These are phyloP conservation scores for Scleroderma citrinum DNA, from an alignment of 768 basidiomycete species.

Conservation along the genomic window DNA sequence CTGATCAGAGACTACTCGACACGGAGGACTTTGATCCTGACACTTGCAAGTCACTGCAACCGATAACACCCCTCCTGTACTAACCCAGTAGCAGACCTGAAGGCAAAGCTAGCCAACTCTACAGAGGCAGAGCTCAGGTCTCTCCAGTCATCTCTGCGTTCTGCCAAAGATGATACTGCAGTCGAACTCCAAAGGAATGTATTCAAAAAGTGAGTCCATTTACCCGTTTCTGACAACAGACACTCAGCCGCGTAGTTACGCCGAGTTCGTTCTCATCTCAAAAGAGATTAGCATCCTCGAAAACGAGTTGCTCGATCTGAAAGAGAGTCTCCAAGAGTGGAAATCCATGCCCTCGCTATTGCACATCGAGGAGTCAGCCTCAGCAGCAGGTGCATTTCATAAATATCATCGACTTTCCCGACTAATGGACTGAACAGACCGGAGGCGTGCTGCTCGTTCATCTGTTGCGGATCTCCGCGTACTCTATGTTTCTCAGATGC, in stretches of 20 bases:
- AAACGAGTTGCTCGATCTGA: slow-evolving; percentile 96
- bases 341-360: slow-evolving; percentile 91
- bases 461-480: slow-evolving; percentile 94
- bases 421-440: slow-evolving; percentile 38
- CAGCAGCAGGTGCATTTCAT: slow-evolving; percentile 41
- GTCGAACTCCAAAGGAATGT: slow-evolving; percentile 85
- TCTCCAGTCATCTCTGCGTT: slow-evolving; percentile 69
- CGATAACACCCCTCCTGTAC: neutral
- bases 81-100: slow-evolving; percentile 48
- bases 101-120: slow-evolving; percentile 83
- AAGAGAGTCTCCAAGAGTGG: slow-evolving; percentile 91
- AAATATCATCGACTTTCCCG: slow-evolving; percentile 24
- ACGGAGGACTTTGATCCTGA: slow-evolving; percentile 84
- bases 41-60: slow-evolving; percentile 55
- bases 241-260: slow-evolving; percentile 57
- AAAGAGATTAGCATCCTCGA: slow-evolving; percentile 96
- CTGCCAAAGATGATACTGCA: slow-evolving; percentile 66
- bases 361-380: slow-evolving; percentile 80
- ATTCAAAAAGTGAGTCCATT: slow-evolving; percentile 70
- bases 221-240: neutral
- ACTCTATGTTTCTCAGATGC: slow-evolving; percentile 93
- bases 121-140: slow-evolving; percentile 76
- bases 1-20: slow-evolving; percentile 60
- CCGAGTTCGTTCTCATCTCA: slow-evolving; percentile 93
- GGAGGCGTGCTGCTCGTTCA: slow-evolving; percentile 66